Conservation (phyloP, 345 rosid species). For the Pugionium dolabratum region DNA sequence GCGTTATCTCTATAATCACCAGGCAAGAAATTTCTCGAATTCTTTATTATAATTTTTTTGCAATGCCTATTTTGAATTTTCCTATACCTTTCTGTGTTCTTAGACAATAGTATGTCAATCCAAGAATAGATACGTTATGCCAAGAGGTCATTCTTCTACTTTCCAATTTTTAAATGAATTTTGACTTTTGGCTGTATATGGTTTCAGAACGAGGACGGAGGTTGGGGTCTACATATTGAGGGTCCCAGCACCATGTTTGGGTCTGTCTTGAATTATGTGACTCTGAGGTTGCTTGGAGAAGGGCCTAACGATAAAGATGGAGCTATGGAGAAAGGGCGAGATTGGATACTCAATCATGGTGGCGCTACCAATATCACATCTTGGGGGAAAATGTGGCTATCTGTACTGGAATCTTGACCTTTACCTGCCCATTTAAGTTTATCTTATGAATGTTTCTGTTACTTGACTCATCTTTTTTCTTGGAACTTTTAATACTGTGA, state of each 20-base stretch:
- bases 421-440: constrained; percentile 13
- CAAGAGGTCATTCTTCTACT: not conserved
- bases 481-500: constrained; percentile 26
- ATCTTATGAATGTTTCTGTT: constrained; percentile 18
- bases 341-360: constrained; percentile 89
- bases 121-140: not conserved
- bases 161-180: not conserved
- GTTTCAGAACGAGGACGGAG: constrained; percentile 90
- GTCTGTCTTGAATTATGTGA: constrained; percentile 75
- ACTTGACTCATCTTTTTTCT: constrained; percentile 19
- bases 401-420: constrained; percentile 56
- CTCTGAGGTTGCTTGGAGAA: constrained; percentile 93
- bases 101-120: constrained; percentile 10
- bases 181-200: constrained; percentile 13
- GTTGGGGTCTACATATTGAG: constrained; percentile 99
- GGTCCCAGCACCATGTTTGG: constrained; percentile 99
- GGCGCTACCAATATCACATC: constrained; percentile 90
- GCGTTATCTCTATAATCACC: constrained; percentile 90
- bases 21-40: constrained; percentile 49
- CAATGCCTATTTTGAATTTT: not conserved
- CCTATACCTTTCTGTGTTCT: not conserved
- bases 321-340: constrained; percentile 74
- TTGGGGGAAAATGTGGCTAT: constrained; percentile 99
- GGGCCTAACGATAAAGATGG: constrained; percentile 85
- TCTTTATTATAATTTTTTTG: constrained; percentile 7